A percentile compares a stretch with the other conserved stretches of the same genome.
These are phyloP conservation scores for Pythium insidiosum DNA, from an alignment of 352 stramenopile genomes.

Conservation along the genomic window DNA sequence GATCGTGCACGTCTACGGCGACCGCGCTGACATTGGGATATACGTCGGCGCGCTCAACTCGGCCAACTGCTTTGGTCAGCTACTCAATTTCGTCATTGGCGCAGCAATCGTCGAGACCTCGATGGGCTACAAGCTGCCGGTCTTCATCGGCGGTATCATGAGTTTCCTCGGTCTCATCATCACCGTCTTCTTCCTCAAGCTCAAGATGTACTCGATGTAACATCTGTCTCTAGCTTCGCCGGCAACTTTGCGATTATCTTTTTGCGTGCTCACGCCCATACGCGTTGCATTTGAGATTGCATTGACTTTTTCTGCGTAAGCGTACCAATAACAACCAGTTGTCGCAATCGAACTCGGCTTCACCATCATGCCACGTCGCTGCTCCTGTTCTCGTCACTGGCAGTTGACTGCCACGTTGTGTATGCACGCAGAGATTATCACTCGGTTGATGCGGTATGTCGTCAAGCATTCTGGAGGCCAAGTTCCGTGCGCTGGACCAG, in stretches of 20 bases:
- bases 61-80: constrained; percentile 14
- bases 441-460: too few relatives aligned
- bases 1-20: constrained; percentile 21
- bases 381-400: too few relatives aligned
- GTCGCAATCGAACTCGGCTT: too few relatives aligned
- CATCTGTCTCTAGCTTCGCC: too few relatives aligned
- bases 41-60: constrained; percentile 20
- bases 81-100: constrained; percentile 17
- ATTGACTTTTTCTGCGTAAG: too few relatives aligned
- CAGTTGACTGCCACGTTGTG: too few relatives aligned
- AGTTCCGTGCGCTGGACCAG: constrained; percentile 49
- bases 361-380: too few relatives aligned
- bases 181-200: constrained; percentile 6
- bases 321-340: too few relatives aligned
- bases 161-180: constrained; percentile 13
- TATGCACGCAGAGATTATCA: too few relatives aligned
- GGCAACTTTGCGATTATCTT: too few relatives aligned
- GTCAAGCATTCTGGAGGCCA: constrained; percentile 53
- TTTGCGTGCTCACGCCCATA: too few relatives aligned
- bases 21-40: constrained; percentile 7
- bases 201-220: constrained; percentile 9
- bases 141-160: constrained; percentile 21
- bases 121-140: constrained; percentile 16
- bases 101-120: constrained; percentile 14
- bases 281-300: too few relatives aligned